Base-by-base conservation (phyloP, 225 moss, liverwort and hornwort genomes). In the Sphagnum contortum region DNA sequence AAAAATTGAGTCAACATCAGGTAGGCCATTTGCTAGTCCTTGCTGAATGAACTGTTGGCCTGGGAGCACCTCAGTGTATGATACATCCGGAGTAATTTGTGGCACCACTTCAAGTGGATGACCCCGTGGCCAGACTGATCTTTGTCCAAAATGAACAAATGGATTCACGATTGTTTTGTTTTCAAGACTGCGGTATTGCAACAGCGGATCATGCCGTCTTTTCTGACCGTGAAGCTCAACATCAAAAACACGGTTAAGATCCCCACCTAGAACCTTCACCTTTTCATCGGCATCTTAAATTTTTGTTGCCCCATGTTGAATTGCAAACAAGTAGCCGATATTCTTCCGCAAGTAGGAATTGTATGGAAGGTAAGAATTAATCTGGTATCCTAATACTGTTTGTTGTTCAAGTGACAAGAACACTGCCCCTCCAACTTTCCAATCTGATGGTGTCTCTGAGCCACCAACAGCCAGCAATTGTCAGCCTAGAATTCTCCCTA, bases 1-100 rank as follows among this genome's bases (percentile, higher is more conserved):
- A 65, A 94, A 94, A 66, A 94, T 77, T 49, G 91, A 94, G 74
- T 94, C 94, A 9, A 94, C 89, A 64, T 94, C 94, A 9, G 94
- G 94, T 46, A 94, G 66, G 3, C 94, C 94, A 62, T 94, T 89
- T 14, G 91, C 91, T 14, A 94, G 83, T 48, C 94, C 89, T 55
- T 94, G 94, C 59, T 94, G 94, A 63, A 94, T 94, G 73, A 83
- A 89, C 57, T 91, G 91, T 61, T 69, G 77, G 1, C 94, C 94
- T 11, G 76, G 80, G 62, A 74, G 83, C 55, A 91, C 83, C 70
- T 94, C 85, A 45, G 80, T 81, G 14, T 94, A 94, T 45, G 79
- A 79, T 61, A 89, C 81, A 29, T 94, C 94, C 2, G 91, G 80
- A 2, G 83, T 9, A 61, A 94, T 87, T 12, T 91, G 74, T 5